Evolutionary conservation across 495 filamentous ascomycete genomes (phyloP).

Genomic region (Aspergillus funiculosus): DNA sequence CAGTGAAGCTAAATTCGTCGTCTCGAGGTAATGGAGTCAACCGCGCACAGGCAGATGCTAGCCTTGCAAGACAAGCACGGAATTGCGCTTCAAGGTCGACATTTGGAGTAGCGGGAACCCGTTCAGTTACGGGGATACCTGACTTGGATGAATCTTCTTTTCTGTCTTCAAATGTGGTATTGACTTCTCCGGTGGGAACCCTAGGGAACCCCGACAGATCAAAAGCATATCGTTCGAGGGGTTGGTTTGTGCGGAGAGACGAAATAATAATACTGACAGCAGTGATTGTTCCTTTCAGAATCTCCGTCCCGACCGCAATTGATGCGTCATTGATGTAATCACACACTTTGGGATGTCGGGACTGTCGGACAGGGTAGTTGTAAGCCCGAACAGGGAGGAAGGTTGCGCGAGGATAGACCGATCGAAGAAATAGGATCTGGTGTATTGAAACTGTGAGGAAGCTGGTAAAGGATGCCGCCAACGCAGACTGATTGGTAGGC

Average conservation of each 20-base stretch:
- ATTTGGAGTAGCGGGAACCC: conserved; percentile 31
- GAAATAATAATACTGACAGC: conserved; percentile 73
- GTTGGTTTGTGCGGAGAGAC: conserved; percentile 46
- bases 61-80: conserved; percentile 49
- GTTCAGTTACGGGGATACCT: conserved; percentile 32
- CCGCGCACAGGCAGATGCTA: conserved; percentile 50
- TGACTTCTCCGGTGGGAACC: conserved; percentile 46
- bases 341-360: conserved; percentile 84
- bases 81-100: conserved; percentile 70
- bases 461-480: conserved; percentile 48
- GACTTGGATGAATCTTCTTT: conserved; percentile 40
- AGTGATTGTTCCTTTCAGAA: conserved; percentile 64
- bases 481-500: conserved; percentile 42
- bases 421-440: conserved; percentile 84
- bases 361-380: conserved; percentile 85
- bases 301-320: conserved; percentile 64
- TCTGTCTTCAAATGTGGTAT: conserved; percentile 49
- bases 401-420: conserved; percentile 72
- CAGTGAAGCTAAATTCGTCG: conserved; percentile 71
- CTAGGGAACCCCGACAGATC: conserved; percentile 71
- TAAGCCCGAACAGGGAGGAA: conserved; percentile 81
- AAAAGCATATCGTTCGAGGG: conserved; percentile 80
- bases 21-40: conserved; percentile 61
- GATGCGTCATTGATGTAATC: conserved; percentile 84
- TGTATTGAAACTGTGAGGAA: conserved; percentile 89